phyloP scores from a whole-genome alignment of 1,139 yeast genomes.

The Candida freyschussii region DNA sequence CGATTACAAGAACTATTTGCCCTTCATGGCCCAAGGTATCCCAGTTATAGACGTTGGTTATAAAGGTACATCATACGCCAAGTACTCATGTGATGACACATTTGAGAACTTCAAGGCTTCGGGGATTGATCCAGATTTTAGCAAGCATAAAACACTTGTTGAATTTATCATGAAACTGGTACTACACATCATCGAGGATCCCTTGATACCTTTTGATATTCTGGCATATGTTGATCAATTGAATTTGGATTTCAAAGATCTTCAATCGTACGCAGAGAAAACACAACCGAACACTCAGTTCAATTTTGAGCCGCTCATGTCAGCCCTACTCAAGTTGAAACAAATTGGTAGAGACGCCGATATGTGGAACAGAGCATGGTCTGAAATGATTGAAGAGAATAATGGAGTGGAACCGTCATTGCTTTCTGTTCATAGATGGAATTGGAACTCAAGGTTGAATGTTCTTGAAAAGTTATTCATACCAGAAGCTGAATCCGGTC shows the following conservation, averaged over 20 bases:
- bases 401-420: constrained; percentile 59
- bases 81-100: constrained; percentile 62
- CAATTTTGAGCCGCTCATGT: constrained; percentile 27
- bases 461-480: constrained; percentile 53
- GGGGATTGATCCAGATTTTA: constrained; percentile 52
- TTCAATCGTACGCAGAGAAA: constrained; percentile 39
- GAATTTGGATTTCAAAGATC: constrained; percentile 41
- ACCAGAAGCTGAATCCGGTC: constrained; percentile 40
- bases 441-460: constrained; percentile 68
- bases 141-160: constrained; percentile 53
- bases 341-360: constrained; percentile 37
- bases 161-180: constrained; percentile 50
- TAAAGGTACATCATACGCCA: constrained; percentile 38
- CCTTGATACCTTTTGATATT: constrained; percentile 70
- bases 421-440: constrained; percentile 67
- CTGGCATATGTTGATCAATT: constrained; percentile 43
- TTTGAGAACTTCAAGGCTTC: constrained; percentile 48
- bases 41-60: constrained; percentile 55
- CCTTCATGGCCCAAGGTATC: constrained; percentile 51
- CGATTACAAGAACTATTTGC: constrained; percentile 61
- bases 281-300: constrained; percentile 19
- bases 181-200: constrained; percentile 61
- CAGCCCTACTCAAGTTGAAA: constrained; percentile 32
- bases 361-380: constrained; percentile 55
- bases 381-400: constrained; percentile 34